A percentile compares a stretch with the other conserved stretches of the same genome.
Conservation (phyloP, 805 yeast species). For the Nakazawaea anatomiae region DNA sequence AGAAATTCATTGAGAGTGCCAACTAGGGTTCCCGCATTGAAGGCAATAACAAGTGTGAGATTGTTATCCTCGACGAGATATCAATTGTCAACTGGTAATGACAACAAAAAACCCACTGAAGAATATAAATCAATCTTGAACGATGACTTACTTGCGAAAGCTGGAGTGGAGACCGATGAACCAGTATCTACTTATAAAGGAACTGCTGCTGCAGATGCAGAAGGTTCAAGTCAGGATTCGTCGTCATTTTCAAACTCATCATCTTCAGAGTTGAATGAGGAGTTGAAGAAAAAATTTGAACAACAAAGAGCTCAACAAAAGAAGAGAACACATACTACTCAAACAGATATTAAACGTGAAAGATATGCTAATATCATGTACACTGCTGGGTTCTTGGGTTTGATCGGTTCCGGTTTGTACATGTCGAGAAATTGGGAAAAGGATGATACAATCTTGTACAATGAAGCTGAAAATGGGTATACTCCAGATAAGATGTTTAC, state of each 20-base stretch:
- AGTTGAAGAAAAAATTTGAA: conserved; percentile 11
- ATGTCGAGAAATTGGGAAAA: conserved; percentile 82
- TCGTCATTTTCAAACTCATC: not conserved
- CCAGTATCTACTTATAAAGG: not conserved
- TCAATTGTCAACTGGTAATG: not conserved
- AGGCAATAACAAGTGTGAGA: not conserved
- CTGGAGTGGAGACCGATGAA: conserved; percentile 65
- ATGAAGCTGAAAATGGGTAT: conserved; percentile 60
- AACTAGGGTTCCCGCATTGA: not conserved
- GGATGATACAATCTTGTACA: conserved; percentile 46
- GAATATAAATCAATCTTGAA: conserved; percentile 53
- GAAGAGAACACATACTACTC: conserved; percentile 52
- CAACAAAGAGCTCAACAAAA: conserved; percentile 14
- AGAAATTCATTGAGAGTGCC: not conserved
- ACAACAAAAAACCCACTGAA: conserved; percentile 15
- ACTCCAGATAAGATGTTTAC: conserved; percentile 57
- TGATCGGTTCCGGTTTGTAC: conserved; percentile 51
- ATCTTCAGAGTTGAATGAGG: conserved; percentile 11
- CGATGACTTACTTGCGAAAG: conserved; percentile 76
- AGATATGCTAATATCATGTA: conserved; percentile 72
- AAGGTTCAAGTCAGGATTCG: too few species aligned
- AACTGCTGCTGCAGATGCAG: not conserved
- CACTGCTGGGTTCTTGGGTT: conserved; percentile 47
- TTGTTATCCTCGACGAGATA: not conserved
- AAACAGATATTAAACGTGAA: conserved; percentile 81